phyloP scores from a whole-genome alignment of 1,284 basidiomycete genomes.

The Leccinum cinnamomeum region DNA sequence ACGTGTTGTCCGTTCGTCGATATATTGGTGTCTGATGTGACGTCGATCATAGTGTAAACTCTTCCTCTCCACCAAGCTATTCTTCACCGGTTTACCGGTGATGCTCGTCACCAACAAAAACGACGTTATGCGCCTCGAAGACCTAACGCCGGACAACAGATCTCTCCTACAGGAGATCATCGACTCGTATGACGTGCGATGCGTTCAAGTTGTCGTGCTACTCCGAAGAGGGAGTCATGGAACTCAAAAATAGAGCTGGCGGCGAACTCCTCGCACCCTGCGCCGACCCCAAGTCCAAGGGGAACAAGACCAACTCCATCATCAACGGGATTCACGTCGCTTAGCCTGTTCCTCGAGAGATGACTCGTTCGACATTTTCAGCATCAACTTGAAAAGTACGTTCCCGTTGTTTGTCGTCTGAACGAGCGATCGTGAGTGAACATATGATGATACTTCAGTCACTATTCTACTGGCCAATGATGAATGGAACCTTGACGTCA shows the following conservation, averaged over 20 bases:
- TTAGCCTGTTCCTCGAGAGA: too few relatives aligned
- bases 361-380: too few relatives aligned
- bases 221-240: too few relatives aligned
- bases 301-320: too few relatives aligned
- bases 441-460: too few relatives aligned
- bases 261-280: conserved; percentile 90
- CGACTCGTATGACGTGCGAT: conserved; percentile 65
- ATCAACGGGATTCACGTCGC: too few relatives aligned
- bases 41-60: conserved; percentile 74
- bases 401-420: too few relatives aligned
- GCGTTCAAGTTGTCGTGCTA: conserved; percentile 83
- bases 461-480: too few relatives aligned
- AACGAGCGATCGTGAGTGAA: too few relatives aligned
- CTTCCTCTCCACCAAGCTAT: conserved; percentile 96
- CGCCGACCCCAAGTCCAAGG: background rate
- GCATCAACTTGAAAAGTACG: too few relatives aligned
- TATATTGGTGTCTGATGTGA: conserved; percentile 1
- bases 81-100: conserved; percentile 90
- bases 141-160: conserved; percentile 73
- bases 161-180: conserved; percentile 86
- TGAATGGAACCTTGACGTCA: too few relatives aligned
- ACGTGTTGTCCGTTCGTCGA: conserved; percentile 23
- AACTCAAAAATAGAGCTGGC: conserved; percentile 42
- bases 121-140: conserved; percentile 83
- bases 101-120: conserved; percentile 96